Evolutionary conservation across 345 rosid species (phyloP), one percentile per base, ranked within the genome.

Genomic region (Microcos paniculata): DNA sequence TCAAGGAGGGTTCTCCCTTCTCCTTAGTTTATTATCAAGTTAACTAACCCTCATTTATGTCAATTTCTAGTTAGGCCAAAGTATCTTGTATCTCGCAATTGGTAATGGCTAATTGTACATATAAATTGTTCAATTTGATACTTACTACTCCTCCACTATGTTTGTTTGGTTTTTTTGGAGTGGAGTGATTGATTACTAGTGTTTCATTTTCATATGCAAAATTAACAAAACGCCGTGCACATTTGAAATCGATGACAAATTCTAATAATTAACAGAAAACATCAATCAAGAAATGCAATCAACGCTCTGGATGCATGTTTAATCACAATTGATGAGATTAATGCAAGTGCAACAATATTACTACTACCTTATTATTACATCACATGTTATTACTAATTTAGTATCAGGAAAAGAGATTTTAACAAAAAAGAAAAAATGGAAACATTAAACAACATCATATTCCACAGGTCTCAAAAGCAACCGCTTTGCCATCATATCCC

Each of bases 211-310:
- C 38, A 2, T 35, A 35, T 35, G 38, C 4, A 48, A 10, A 16
- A 48, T 48, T n/a, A n/a, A n/a, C 53, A 48, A 4, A 48, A 10
- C 6, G 6, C 40, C 40, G 40, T 35, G 40, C 1, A 3, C 40
- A 4, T 4, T 15, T 3, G 18, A 51, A 59, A 65, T 46, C n/a
- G 15, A 13, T 24, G 9, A 38, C 64, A 56, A 15, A 56, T 23
- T n/a, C n/a, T n/a, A n/a, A n/a, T 52, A 68, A 53, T 70, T 14
- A 70, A 33, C 40, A 42, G 38, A 26, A 59, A 72, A 61, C 58
- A 59, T 31, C 38, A 59, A 70, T 53, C 31, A 70, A 71, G 62
- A 53, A 53, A 71, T 14, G 33, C 56, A 71, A 33, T 71, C 48
- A 71, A 52, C 33, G 33, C 49, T 71, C 14, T 38, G 6, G 14